These are phyloP conservation scores for Globisporangium spiculum DNA, from an alignment of 352 stramenopile genomes.

Conservation along the genomic window DNA sequence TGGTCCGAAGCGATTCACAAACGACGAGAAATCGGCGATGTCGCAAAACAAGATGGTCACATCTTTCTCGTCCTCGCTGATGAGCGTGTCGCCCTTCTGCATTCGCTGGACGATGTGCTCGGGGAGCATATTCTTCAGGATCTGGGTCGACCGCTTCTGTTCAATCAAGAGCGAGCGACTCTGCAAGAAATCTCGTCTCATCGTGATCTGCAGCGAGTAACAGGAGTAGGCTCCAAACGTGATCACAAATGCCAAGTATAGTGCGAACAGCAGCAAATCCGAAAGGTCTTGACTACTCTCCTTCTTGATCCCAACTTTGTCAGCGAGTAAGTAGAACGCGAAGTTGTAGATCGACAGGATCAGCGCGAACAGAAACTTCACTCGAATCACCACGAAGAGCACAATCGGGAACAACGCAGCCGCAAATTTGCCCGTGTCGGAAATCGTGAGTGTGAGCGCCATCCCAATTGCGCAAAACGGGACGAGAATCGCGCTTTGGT, in stretches of 20 bases:
- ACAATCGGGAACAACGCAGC: slow-evolving; percentile 75
- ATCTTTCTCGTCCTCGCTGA: slow-evolving; percentile 85
- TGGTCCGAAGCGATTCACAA: slow-evolving; percentile 74
- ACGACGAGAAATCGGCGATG: slow-evolving; percentile 77
- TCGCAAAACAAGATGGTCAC: slow-evolving; percentile 88
- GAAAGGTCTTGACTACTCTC: slow-evolving; percentile 28
- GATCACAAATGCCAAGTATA: slow-evolving; percentile 80
- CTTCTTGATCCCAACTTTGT: slow-evolving; percentile 41
- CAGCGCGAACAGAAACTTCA: slow-evolving; percentile 83
- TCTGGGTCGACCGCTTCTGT: slow-evolving; percentile 75
- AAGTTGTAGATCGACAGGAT: slow-evolving; percentile 79
- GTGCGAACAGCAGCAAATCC: slow-evolving; percentile 59
- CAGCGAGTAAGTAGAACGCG: slow-evolving; percentile 71
- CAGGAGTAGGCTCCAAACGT: slow-evolving; percentile 68
- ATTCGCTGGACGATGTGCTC: slow-evolving; percentile 84
- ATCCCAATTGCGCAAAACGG: slow-evolving; percentile 71
- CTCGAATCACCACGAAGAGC: slow-evolving; percentile 79
- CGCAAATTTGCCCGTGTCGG: slow-evolving; percentile 80
- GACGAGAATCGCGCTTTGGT: slow-evolving; percentile 68
- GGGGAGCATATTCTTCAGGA: slow-evolving; percentile 84
- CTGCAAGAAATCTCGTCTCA: slow-evolving; percentile 81
- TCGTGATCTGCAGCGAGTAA: slow-evolving; percentile 83
- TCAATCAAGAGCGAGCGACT: slow-evolving; percentile 75
- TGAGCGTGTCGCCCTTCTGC: slow-evolving; percentile 78
- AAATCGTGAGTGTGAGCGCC: slow-evolving; percentile 79